phyloP scores from a whole-genome alignment of 352 stramenopile species.

The Phytophthora kernoviae region DNA sequence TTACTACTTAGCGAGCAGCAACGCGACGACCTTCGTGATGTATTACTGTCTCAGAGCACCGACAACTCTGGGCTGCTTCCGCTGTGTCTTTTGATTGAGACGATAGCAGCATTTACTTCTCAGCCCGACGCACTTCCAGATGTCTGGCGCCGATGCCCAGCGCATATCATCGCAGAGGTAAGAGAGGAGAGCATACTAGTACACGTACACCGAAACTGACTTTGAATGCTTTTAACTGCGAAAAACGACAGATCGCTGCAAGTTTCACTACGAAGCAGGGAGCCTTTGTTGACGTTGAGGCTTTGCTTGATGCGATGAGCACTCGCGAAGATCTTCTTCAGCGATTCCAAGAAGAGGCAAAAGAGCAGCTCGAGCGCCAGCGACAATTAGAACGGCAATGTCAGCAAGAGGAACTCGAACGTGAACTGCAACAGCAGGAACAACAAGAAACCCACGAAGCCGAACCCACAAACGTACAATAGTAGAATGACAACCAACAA shows the following conservation, averaged over 20 bases:
- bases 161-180: constrained; percentile 57
- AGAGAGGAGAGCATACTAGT: neutral
- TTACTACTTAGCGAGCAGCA: constrained; percentile 59
- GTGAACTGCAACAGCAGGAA: constrained; percentile 14
- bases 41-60: constrained; percentile 17
- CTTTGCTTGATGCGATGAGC: constrained; percentile 40
- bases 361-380: constrained; percentile 2
- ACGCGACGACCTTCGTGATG: constrained; percentile 23
- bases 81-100: constrained; percentile 36
- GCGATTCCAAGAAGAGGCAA: constrained; percentile 27
- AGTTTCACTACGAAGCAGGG: constrained; percentile 32
- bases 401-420: constrained; percentile 15
- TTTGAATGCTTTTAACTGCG: too few species aligned
- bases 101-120: constrained; percentile 37
- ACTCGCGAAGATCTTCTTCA: constrained; percentile 29
- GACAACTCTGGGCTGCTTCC: constrained; percentile 30
- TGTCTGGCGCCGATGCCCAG: constrained; percentile 43
- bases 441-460: neutral
- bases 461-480: neutral
- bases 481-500: constrained; percentile 8
- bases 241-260: constrained; percentile 38
- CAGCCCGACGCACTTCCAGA: constrained; percentile 44
- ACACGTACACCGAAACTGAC: neutral
- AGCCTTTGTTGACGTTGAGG: constrained; percentile 42
- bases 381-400: neutral